These are phyloP conservation scores for Neodidymelliopsis sp. DNA, from an alignment of 2,329 filamentous ascomycete species.

Conservation along the genomic window DNA sequence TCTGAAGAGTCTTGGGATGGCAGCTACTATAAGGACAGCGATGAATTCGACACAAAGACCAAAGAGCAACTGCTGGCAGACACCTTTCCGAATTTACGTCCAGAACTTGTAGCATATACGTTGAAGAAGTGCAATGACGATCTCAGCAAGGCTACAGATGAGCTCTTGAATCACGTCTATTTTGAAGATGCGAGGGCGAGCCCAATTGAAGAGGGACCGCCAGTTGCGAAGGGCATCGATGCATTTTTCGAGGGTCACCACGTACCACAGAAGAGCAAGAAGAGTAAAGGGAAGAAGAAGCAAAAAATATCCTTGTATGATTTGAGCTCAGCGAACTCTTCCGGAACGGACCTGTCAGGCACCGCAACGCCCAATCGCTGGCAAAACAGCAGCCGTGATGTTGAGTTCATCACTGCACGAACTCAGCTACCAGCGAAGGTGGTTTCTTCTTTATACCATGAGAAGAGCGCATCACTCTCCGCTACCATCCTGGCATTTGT, in stretches of 20 bases:
- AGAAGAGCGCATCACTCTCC: constrained; percentile 62
- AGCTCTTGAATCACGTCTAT: constrained; percentile 79
- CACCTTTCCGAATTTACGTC: constrained; percentile 75
- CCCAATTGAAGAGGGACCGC: constrained; percentile 49
- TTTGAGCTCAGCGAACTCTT: constrained; percentile 30
- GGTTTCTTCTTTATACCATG: constrained; percentile 66
- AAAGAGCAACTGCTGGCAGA: constrained; percentile 70
- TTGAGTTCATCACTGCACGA: constrained; percentile 66
- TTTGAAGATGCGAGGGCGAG: constrained; percentile 71
- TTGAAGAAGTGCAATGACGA: constrained; percentile 73
- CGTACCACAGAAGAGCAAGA: constrained; percentile 49
- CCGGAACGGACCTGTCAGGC: constrained; percentile 28
- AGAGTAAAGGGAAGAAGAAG: constrained; percentile 54
- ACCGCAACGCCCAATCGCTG: constrained; percentile 60
- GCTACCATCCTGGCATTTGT: constrained; percentile 64
- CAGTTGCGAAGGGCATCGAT: constrained; percentile 75
- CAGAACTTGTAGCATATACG: constrained; percentile 69
- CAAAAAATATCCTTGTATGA: constrained; percentile 37
- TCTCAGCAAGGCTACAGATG: constrained; percentile 75
- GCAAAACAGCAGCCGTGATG: constrained; percentile 63
- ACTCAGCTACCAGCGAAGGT: constrained; percentile 56
- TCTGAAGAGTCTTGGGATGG: constrained; percentile 34
- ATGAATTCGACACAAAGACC: constrained; percentile 62
- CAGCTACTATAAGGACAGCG: constrained; percentile 47
- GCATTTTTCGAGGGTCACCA: constrained; percentile 72